These are phyloP conservation scores for Quercus engelmannii DNA, from an alignment of 306 rosid species.

Conservation along the genomic window DNA sequence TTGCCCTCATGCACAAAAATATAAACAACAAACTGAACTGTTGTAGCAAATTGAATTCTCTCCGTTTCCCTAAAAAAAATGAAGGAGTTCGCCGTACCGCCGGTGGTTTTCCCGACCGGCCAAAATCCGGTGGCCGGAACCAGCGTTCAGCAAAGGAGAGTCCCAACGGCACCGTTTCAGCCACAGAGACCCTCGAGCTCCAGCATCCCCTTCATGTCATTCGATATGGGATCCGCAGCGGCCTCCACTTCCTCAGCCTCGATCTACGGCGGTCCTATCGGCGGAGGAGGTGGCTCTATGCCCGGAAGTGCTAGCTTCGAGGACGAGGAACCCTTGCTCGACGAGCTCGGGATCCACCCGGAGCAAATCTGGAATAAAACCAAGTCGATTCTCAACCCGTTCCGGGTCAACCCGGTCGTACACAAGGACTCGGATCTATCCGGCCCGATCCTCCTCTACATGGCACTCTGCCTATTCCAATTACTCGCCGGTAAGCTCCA, in stretches of 20 bases:
- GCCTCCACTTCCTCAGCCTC: slow-evolving; percentile 56
- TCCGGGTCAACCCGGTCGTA: slow-evolving; percentile 62
- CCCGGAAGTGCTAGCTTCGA: slow-evolving; percentile 55
- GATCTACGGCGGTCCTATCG: slow-evolving; percentile 51
- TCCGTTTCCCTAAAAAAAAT: neutral
- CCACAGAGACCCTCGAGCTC: slow-evolving; percentile 58
- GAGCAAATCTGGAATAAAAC: slow-evolving; percentile 92
- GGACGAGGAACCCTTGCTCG: slow-evolving; percentile 92
- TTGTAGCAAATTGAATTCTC: neutral
- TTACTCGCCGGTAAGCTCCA: slow-evolving; percentile 95
- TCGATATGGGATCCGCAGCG: slow-evolving; percentile 85
- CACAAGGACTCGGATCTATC: slow-evolving; percentile 88
- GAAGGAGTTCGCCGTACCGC: slow-evolving; percentile 80
- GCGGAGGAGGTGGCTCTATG: slow-evolving; percentile 37
- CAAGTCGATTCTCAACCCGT: slow-evolving; percentile 78
- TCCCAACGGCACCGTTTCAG: slow-evolving; percentile 84
- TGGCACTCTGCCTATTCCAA: slow-evolving; percentile 80
- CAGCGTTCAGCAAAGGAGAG: slow-evolving; percentile 59
- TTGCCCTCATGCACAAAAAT: neutral
- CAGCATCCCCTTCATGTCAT: slow-evolving; percentile 90
- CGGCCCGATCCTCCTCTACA: slow-evolving; percentile 89
- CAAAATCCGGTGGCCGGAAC: slow-evolving; percentile 48
- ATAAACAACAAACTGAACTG: too few species aligned
- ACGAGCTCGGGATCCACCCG: slow-evolving; percentile 95
- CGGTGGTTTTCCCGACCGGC: slow-evolving; percentile 79